These are phyloP conservation scores for Fusarium sp. DNA, from an alignment of 2,329 filamentous ascomycete genomes.

Conservation along the genomic window DNA sequence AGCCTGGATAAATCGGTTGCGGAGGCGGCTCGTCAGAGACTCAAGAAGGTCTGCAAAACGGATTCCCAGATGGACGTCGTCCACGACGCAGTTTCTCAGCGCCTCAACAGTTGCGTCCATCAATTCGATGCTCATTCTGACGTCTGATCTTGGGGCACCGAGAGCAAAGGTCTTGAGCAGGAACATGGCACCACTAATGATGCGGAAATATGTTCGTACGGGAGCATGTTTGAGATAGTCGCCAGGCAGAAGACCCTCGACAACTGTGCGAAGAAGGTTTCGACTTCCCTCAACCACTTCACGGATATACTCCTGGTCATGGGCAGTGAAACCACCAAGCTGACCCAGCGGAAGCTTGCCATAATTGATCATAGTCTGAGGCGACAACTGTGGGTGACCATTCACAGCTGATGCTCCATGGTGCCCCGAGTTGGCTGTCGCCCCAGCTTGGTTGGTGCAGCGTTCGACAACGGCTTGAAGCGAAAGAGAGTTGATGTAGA, in stretches of 20 bases:
- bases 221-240: constrained; percentile 85
- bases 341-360: constrained; percentile 72
- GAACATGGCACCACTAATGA: constrained; percentile 87
- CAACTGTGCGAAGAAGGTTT: constrained; percentile 79
- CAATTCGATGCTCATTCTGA: constrained; percentile 77
- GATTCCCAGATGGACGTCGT: constrained; percentile 87
- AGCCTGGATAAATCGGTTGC: constrained; percentile 77
- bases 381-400: constrained; percentile 58
- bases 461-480: constrained; percentile 95
- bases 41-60: constrained; percentile 86
- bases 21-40: constrained; percentile 77
- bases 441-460: constrained; percentile 76
- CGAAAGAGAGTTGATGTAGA: constrained; percentile 94
- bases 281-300: constrained; percentile 83
- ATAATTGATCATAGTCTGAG: constrained; percentile 72
- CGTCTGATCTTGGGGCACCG: constrained; percentile 81
- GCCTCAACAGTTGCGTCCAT: constrained; percentile 81
- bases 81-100: constrained; percentile 80
- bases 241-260: constrained; percentile 77
- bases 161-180: constrained; percentile 85
- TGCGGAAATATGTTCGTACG: constrained; percentile 86
- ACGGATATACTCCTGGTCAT: constrained; percentile 77
- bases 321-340: constrained; percentile 70
- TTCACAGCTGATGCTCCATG: constrained; percentile 48
- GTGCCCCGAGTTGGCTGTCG: constrained; percentile 51